phyloP scores from a whole-genome alignment of 1,284 basidiomycete genomes.

The Wolfiporia cocos region DNA sequence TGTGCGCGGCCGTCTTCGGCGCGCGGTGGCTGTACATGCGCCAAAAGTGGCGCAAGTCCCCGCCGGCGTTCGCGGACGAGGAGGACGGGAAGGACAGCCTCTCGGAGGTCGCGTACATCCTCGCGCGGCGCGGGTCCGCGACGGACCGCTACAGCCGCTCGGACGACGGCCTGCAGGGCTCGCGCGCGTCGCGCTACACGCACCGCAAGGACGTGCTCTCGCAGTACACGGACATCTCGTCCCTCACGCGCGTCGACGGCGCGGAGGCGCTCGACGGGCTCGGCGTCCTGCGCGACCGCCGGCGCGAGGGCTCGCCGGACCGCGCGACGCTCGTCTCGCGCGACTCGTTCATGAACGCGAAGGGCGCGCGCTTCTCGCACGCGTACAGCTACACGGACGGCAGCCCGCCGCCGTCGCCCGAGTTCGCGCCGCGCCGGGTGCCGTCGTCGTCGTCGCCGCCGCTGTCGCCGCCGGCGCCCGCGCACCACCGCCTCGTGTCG shows the following conservation, averaged over 20 bases:
- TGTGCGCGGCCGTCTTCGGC: constrained; percentile 48
- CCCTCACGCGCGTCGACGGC: constrained; percentile 20
- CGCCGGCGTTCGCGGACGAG: constrained; percentile 11
- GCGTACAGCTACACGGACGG: too few species aligned
- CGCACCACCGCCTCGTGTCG: constrained; percentile 20
- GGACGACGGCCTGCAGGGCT: constrained; percentile 24
- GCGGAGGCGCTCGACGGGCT: constrained; percentile 25
- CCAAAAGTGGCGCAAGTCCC: constrained; percentile 23
- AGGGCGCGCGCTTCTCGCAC: too few species aligned
- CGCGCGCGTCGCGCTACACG: neutral
- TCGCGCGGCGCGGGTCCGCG: constrained; percentile 22
- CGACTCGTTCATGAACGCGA: neutral
- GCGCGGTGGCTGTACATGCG: constrained; percentile 43
- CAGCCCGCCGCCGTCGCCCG: constrained; percentile 1
- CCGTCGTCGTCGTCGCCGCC: constrained; percentile 7
- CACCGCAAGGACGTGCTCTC: constrained; percentile 15
- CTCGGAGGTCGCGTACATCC: constrained; percentile 18
- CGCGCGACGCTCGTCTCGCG: neutral
- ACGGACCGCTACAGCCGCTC: constrained; percentile 17
- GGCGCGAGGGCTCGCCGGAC: too few species aligned
- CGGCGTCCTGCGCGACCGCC: too few species aligned
- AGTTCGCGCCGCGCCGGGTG: constrained; percentile 7
- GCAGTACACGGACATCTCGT: constrained; percentile 29
- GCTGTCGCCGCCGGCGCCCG: constrained; percentile 11
- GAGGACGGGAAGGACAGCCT: constrained; percentile 15